These are phyloP conservation scores for Oidiodendron maius DNA, from an alignment of 495 filamentous ascomycete genomes.

Conservation along the genomic window DNA sequence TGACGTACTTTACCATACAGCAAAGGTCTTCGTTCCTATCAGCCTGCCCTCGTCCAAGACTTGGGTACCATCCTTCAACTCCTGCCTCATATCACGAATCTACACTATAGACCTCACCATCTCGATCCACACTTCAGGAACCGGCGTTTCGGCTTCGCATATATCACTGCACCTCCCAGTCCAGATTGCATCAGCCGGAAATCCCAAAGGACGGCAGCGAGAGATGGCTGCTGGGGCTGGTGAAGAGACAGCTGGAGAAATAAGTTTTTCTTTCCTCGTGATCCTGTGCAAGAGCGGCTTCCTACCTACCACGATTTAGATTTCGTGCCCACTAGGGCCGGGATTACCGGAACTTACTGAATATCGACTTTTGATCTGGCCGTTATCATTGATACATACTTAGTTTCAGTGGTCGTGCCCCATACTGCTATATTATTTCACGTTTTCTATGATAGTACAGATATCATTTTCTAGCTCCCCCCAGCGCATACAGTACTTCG, in stretches of 20 bases:
- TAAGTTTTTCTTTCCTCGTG: no score
- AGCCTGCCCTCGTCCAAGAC: conserved; percentile 56
- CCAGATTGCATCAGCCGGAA: conserved; percentile 55
- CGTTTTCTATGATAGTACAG: no score
- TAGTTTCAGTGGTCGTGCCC: no score
- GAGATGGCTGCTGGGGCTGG: conserved; percentile 7
- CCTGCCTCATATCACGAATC: conserved; percentile 75
- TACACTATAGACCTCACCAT: conserved; percentile 71
- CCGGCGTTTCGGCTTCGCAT: conserved; percentile 46
- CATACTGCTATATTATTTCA: no score
- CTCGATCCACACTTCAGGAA: conserved; percentile 50
- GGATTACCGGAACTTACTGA: no score
- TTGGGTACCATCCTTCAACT: conserved; percentile 85
- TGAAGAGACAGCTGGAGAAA: conserved; percentile 25
- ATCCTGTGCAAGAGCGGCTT: no score
- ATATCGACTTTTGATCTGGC: no score
- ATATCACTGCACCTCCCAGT: conserved; percentile 68
- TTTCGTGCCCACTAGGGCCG: no score
- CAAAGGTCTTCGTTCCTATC: conserved; percentile 68
- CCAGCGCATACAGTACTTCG: no score
- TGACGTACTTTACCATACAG: conserved; percentile 53
- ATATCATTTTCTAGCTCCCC: no score
- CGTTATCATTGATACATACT: no score
- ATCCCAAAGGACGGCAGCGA: background rate
- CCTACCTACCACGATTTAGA: no score